Evolutionary conservation across 352 stramenopile species (phyloP), one percentile per base, ranked within the genome.

Genomic region (Sclerospora graminicola): DNA sequence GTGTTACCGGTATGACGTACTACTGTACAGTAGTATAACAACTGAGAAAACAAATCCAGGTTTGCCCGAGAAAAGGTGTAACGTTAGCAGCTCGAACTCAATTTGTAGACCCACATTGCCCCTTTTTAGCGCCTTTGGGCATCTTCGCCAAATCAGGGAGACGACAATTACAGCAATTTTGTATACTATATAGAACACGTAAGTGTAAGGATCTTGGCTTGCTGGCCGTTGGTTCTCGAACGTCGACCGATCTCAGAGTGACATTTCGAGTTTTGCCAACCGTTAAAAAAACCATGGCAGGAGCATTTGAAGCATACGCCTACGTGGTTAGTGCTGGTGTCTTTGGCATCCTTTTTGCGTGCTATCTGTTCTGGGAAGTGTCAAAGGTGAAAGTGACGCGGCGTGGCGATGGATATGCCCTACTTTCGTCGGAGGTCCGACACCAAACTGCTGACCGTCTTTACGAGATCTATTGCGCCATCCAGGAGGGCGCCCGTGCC

Each of bases 401-500:
- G 36, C 77, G 80, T 35, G 80, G 80, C 29, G 80, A 92, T 57
- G 75, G 69, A 47, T 92, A 92, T 63, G 66, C 75, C 49, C 66
- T 92, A 32, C 52, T 92, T 29, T 56, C 78, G 18, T 63, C 68
- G 19, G 80, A 92, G 34, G 61, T 82, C 52, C 80, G 77, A 41
- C 73, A 80, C 62, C 77, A 88, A 51, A 92, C 80, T 29, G 80
- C 80, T 8, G 77, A 92, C 54, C 80, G 80, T 20, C 73, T 92
- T 19, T 92, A 82, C 45, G 80, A 92, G 70, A 92, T 98, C 65
- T 98, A 93, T 69, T 83, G 86, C 47, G 90, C 91, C 29, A 99
- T 99, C 71, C 93, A 97, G 53, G 78, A 98, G 51, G 96, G 96
- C 45, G 96, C 96, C n/a, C 89, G 96, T 41, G 95, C 92, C 15